Evolutionary conservation across 208 protist genomes (phyloP).

Genomic region (Tritrichomonas musculus): DNA sequence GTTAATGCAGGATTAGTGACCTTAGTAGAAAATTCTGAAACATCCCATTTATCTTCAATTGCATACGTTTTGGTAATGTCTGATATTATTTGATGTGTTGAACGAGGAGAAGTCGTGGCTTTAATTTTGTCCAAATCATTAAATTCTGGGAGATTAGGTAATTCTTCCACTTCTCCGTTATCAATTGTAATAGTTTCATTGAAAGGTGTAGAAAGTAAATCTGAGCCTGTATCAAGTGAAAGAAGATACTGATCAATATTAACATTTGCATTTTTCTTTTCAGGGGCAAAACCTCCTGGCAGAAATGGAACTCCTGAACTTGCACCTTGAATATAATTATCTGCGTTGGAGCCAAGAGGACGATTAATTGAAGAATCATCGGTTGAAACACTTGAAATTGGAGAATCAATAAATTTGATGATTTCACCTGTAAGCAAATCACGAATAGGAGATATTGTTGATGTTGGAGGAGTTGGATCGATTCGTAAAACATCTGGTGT

Average conservation of each 20-base stretch:
- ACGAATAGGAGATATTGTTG: background rate
- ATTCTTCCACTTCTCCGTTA: background rate
- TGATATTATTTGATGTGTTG: background rate
- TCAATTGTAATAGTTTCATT: background rate
- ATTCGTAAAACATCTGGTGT: constrained; percentile 1
- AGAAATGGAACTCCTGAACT: background rate
- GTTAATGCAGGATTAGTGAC: background rate
- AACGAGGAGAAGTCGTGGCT: background rate
- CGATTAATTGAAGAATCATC: background rate
- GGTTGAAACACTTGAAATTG: background rate
- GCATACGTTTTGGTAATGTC: background rate
- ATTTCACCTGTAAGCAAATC: constrained; percentile 13
- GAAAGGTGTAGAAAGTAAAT: background rate
- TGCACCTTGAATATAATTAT: background rate
- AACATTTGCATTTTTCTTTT: background rate
- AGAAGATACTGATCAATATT: background rate
- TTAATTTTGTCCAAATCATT: background rate
- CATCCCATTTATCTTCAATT: background rate
- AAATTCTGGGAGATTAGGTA: background rate
- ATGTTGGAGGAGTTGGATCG: constrained; percentile 19
- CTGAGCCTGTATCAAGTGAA: background rate
- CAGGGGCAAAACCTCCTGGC: background rate
- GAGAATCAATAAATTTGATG: background rate
- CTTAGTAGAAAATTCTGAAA: background rate
- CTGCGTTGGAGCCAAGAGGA: background rate